Conservation (phyloP, 495 filamentous ascomycete genomes). For the Glarea lozoyensis region DNA sequence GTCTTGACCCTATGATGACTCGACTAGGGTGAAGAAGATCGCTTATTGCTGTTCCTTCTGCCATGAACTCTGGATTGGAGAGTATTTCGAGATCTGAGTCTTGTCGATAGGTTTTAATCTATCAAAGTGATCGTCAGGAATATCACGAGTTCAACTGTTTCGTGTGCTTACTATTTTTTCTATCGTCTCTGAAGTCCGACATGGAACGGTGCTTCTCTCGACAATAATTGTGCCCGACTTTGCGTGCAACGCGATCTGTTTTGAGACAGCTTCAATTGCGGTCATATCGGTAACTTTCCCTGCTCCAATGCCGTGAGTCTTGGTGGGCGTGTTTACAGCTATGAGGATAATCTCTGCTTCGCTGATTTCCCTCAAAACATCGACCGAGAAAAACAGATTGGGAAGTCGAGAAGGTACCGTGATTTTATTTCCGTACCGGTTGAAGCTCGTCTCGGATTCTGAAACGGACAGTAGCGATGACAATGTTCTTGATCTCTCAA, state of each 20-base stretch:
- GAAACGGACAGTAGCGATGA: slow-evolving; percentile 16
- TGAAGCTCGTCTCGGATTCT: slow-evolving; percentile 23
- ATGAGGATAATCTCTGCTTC: slow-evolving; percentile 71
- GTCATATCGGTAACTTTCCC: slow-evolving; percentile 65
- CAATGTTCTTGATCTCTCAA: slow-evolving; percentile 8
- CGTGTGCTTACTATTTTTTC: slow-evolving; percentile 46
- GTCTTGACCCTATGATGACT: slow-evolving; percentile 64
- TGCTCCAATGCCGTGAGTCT: slow-evolving; percentile 58
- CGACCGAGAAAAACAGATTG: slow-evolving; percentile 68
- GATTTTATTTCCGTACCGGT: slow-evolving; percentile 15
- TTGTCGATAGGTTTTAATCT: slow-evolving; percentile 38
- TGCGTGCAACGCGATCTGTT: slow-evolving; percentile 58
- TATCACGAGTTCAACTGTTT: slow-evolving; percentile 51
- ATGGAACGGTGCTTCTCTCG: slow-evolving; percentile 80
- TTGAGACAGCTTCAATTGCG: slow-evolving; percentile 60
- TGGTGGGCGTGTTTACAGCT: slow-evolving; percentile 77
- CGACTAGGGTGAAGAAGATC: slow-evolving; percentile 68
- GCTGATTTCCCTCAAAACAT: slow-evolving; percentile 48
- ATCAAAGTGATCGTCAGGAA: slow-evolving; percentile 59
- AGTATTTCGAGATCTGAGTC: slow-evolving; percentile 60
- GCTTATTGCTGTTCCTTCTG: slow-evolving; percentile 67
- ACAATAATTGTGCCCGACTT: slow-evolving; percentile 64
- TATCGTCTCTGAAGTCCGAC: slow-evolving; percentile 63
- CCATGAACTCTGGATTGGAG: slow-evolving; percentile 78
- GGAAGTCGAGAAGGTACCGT: slow-evolving; percentile 36